phyloP scores from a whole-genome alignment of 2,329 filamentous ascomycete species.

The Stemphylium vesicarium region DNA sequence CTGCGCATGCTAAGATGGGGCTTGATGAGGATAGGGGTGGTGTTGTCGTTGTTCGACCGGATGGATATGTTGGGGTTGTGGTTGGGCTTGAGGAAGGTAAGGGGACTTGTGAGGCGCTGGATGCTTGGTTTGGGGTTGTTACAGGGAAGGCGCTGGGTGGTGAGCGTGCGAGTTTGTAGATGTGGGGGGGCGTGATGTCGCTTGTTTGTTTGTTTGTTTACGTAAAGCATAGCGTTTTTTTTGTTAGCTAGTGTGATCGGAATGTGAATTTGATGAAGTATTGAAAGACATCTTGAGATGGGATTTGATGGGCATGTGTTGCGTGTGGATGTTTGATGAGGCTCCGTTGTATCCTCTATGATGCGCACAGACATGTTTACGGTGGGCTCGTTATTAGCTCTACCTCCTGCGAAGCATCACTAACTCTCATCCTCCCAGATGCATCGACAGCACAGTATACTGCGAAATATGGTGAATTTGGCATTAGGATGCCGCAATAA shows the following conservation, averaged over 20 bases:
- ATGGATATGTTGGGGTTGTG: slow-evolving; percentile 84
- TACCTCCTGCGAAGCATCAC: too few relatives aligned
- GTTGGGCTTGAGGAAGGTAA: slow-evolving; percentile 75
- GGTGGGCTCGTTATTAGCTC: too few relatives aligned
- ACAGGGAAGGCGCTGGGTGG: slow-evolving; percentile 64
- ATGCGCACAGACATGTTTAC: too few relatives aligned
- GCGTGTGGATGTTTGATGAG: too few relatives aligned
- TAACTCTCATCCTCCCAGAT: too few relatives aligned
- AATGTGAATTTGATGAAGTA: too few relatives aligned
- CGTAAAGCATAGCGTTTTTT: neutral
- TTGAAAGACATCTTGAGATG: too few relatives aligned
- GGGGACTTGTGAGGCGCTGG: slow-evolving; percentile 81
- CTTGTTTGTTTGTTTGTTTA: neutral
- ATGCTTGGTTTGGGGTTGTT: slow-evolving; percentile 81
- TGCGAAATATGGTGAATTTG: too few relatives aligned
- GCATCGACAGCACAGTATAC: too few relatives aligned
- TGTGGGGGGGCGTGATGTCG: neutral
- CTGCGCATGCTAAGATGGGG: slow-evolving; percentile 88
- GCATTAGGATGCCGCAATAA: too few relatives aligned
- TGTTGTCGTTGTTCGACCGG: slow-evolving; percentile 82
- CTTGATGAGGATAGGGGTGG: slow-evolving; percentile 75
- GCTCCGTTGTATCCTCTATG: too few relatives aligned
- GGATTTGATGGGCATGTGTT: too few relatives aligned
- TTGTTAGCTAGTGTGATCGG: neutral
- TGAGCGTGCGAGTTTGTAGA: slow-evolving; percentile 43